phyloP scores from a whole-genome alignment of 345 rosid genomes.

The Lumnitzera littorea region DNA sequence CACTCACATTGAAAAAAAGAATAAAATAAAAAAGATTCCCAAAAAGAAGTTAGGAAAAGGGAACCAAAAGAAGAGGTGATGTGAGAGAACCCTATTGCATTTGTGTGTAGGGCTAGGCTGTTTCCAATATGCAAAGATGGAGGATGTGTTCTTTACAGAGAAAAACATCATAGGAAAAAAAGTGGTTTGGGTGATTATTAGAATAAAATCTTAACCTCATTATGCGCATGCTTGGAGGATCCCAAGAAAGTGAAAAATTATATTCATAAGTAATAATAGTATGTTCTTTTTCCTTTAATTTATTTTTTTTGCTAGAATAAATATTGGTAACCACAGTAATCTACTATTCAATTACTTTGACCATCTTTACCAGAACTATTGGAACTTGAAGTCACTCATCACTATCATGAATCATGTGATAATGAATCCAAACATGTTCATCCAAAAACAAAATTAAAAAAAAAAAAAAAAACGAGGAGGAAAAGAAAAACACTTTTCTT shows the following conservation, averaged over 20 bases:
- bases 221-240: conserved; percentile 50
- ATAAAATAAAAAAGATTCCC: not conserved
- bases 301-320: not conserved
- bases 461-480: too few relatives aligned
- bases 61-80: conserved; percentile 1
- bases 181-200: conserved; percentile 15
- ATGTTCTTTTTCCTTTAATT: not conserved
- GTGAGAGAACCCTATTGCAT: not conserved
- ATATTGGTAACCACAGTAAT: not conserved
- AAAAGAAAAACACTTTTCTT: too few relatives aligned
- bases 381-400: conserved; percentile 28
- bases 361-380: conserved; percentile 8
- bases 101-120: conserved; percentile 8
- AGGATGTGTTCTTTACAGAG: conserved; percentile 2
- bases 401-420: too few relatives aligned
- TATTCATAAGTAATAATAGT: conserved; percentile 1
- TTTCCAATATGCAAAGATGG: conserved; percentile 7
- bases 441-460: too few relatives aligned
- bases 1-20: not conserved
- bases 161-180: conserved; percentile 8
- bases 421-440: too few relatives aligned
- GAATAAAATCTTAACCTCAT: conserved; percentile 8
- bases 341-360: too few relatives aligned
- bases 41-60: conserved; percentile 1
- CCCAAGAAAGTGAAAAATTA: conserved; percentile 45